phyloP scores from a whole-genome alignment of 1,284 basidiomycete species.

The Cutaneotrichosporon sp. region DNA sequence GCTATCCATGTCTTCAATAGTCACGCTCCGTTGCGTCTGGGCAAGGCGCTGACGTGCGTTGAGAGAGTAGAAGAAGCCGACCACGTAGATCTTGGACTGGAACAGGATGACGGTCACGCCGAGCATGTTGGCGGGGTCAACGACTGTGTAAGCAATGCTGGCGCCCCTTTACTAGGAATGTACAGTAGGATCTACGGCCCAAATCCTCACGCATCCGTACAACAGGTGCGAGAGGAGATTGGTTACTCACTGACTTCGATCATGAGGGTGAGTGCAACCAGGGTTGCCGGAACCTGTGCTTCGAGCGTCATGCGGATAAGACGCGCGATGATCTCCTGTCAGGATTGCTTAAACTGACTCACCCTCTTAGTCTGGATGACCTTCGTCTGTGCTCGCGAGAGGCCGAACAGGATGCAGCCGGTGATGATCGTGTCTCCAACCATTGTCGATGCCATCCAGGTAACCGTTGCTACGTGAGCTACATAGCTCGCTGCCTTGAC shows the following conservation, averaged over 20 bases:
- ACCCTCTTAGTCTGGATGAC: conserved; percentile 35
- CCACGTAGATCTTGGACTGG: conserved; percentile 35
- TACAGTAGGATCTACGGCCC: too few species aligned
- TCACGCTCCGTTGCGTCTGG: background rate
- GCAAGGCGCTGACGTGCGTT: conserved; percentile 26
- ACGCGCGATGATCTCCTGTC: conserved; percentile 28
- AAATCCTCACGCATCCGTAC: too few species aligned
- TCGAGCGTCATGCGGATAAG: conserved; percentile 40
- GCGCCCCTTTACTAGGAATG: too few species aligned
- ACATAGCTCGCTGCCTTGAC: background rate
- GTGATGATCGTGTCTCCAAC: conserved; percentile 39
- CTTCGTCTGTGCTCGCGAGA: conserved; percentile 34
- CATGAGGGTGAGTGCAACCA: conserved; percentile 32
- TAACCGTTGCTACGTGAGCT: background rate
- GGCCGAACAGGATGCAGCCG: conserved; percentile 30
- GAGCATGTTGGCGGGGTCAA: conserved; percentile 30
- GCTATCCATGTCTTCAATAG: background rate
- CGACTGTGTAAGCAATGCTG: background rate
- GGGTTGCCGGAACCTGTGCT: conserved; percentile 36
- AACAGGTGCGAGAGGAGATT: too few species aligned
- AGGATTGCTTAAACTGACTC: background rate
- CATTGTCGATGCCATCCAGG: conserved; percentile 24
- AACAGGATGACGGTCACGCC: conserved; percentile 32
- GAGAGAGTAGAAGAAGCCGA: conserved; percentile 38
- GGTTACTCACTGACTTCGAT: conserved; percentile 30